phyloP scores from a whole-genome alignment of 2,329 filamentous ascomycete species.

The Monosporascus cannonballus region DNA sequence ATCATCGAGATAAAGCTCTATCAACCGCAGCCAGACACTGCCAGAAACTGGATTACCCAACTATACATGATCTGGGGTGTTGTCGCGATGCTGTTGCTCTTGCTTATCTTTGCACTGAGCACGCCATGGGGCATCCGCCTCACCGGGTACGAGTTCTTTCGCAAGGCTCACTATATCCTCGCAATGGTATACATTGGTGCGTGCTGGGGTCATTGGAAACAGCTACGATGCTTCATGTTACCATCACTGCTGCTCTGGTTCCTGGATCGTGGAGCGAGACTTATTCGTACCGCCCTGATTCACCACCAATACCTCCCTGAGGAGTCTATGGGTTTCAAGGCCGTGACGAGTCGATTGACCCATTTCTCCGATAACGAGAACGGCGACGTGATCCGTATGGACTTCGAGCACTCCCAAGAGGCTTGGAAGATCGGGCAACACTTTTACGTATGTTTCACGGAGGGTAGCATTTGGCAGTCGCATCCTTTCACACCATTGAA shows the following conservation, averaged over 20 bases:
- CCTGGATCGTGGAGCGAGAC: constrained; percentile 54
- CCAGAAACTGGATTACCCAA: constrained; percentile 51
- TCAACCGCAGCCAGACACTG: constrained; percentile 61
- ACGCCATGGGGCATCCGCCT: constrained; percentile 51
- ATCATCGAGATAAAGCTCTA: constrained; percentile 62
- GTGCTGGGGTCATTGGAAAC: constrained; percentile 68
- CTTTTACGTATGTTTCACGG: constrained; percentile 63
- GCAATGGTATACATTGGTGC: constrained; percentile 70
- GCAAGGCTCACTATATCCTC: constrained; percentile 66
- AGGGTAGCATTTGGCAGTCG: constrained; percentile 63
- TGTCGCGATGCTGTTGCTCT: constrained; percentile 59
- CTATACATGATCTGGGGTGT: constrained; percentile 69
- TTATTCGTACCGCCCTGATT: constrained; percentile 51
- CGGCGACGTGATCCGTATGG: constrained; percentile 59
- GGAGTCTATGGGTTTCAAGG: constrained; percentile 45
- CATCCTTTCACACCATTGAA: constrained; percentile 65
- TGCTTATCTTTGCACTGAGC: constrained; percentile 55
- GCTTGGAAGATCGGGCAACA: constrained; percentile 64
- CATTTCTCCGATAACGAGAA: constrained; percentile 49
- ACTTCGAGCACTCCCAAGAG: constrained; percentile 56
- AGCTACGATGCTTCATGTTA: constrained; percentile 63
- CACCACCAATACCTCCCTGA: constrained; percentile 49
- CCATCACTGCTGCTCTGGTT: constrained; percentile 60
- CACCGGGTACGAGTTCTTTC: constrained; percentile 73
- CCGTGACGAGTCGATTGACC: constrained; percentile 43